Evolutionary conservation across 495 filamentous ascomycete genomes (phyloP).

Genomic region (Lophiotrema nucula): DNA sequence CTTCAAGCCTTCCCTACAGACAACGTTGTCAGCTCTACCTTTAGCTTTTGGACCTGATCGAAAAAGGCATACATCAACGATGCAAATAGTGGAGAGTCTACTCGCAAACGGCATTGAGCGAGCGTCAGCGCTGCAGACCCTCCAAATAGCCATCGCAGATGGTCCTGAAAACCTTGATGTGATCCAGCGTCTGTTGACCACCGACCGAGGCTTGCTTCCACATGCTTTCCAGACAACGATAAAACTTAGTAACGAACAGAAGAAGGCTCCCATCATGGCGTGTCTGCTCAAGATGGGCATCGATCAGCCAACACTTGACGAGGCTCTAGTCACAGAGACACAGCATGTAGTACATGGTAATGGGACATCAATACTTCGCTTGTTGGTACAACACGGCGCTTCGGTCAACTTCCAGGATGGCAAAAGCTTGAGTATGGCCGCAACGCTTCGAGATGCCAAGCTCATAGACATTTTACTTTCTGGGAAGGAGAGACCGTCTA

Average conservation of each 20-base stretch:
- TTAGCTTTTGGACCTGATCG: constrained; percentile 10
- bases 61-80: background rate
- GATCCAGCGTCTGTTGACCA: constrained; percentile 17
- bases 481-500: constrained; percentile 2
- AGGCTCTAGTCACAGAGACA: constrained; percentile 16
- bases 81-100: constrained; percentile 23
- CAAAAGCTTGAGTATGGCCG: constrained; percentile 17
- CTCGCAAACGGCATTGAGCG: constrained; percentile 2
- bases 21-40: constrained; percentile 18
- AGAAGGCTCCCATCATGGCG: constrained; percentile 9
- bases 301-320: constrained; percentile 3
- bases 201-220: constrained; percentile 2
- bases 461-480: constrained; percentile 7
- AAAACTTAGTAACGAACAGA: background rate
- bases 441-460: background rate
- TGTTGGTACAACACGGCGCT: constrained; percentile 22
- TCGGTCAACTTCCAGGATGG: constrained; percentile 25
- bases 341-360: background rate
- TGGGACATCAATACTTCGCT: constrained; percentile 3
- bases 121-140: background rate
- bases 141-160: constrained; percentile 11
- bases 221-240: constrained; percentile 13
- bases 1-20: constrained; percentile 1
- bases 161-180: constrained; percentile 24
- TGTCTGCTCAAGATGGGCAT: constrained; percentile 11